phyloP scores from a whole-genome alignment of 2,329 filamentous ascomycete species.

The Neonectria punicea region DNA sequence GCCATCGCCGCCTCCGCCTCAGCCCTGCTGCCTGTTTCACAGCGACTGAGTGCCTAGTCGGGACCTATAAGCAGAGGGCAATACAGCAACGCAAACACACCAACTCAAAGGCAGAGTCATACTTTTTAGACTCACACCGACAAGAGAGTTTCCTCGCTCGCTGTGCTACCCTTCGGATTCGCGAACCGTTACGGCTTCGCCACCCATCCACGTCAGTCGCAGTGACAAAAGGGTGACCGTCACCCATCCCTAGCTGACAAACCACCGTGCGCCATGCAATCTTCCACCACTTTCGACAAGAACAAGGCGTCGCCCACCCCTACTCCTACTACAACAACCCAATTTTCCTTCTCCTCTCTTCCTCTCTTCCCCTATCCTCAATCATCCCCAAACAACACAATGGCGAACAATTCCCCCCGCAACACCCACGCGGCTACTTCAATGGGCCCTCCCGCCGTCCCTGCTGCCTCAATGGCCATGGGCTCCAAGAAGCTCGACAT shows the following conservation, averaged over 20 bases:
- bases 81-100: slow-evolving; percentile 9
- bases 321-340: slow-evolving; percentile 23
- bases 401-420: slow-evolving; percentile 41
- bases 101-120: slow-evolving; percentile 20
- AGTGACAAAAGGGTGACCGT: slow-evolving; percentile 1
- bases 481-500: slow-evolving; percentile 58
- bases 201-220: slow-evolving; percentile 39
- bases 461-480: slow-evolving; percentile 35
- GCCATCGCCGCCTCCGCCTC: slow-evolving; percentile 30
- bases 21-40: slow-evolving; percentile 40
- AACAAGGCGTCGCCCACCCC: slow-evolving; percentile 32
- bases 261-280: slow-evolving; percentile 43
- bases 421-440: slow-evolving; percentile 33
- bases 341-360: slow-evolving; percentile 28
- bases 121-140: slow-evolving; percentile 21
- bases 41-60: slow-evolving; percentile 33
- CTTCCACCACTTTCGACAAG: slow-evolving; percentile 48
- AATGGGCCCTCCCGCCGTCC: slow-evolving; percentile 46
- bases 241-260: slow-evolving; percentile 50
- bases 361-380: slow-evolving; percentile 27
- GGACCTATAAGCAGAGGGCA: slow-evolving; percentile 10
- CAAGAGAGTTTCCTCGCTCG: slow-evolving; percentile 16
- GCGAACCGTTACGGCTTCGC: slow-evolving; percentile 35
- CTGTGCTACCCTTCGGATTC: slow-evolving; percentile 33
- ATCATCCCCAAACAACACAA: slow-evolving; percentile 33